phyloP scores from a whole-genome alignment of 345 rosid species.

The Camelina hispida region DNA sequence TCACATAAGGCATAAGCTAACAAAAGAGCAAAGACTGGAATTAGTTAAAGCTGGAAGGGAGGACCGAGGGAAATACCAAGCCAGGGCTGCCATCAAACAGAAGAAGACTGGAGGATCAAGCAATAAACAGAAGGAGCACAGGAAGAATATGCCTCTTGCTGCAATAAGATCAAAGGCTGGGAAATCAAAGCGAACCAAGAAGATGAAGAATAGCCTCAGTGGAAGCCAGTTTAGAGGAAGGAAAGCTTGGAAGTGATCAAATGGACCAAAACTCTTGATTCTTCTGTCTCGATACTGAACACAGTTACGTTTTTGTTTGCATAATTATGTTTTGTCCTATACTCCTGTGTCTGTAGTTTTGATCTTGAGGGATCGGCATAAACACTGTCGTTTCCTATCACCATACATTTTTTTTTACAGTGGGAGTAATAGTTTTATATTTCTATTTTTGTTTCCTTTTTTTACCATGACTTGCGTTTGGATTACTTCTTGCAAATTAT shows the following conservation, averaged over 20 bases:
- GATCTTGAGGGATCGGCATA: not conserved
- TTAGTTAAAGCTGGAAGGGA: conserved; percentile 89
- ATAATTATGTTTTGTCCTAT: conserved; percentile 10
- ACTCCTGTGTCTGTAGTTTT: conserved; percentile 27
- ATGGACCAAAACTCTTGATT: conserved; percentile 7
- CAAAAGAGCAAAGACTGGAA: conserved; percentile 81
- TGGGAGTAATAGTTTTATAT: not conserved
- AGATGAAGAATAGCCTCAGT: conserved; percentile 47
- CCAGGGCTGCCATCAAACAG: conserved; percentile 79
- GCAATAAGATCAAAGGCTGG: conserved; percentile 70
- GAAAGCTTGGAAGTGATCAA: conserved; percentile 80
- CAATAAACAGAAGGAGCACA: conserved; percentile 89
- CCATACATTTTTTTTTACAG: not conserved
- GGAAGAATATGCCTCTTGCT: conserved; percentile 82
- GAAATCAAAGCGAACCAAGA: conserved; percentile 58
- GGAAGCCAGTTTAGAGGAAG: conserved; percentile 87
- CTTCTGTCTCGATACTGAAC: conserved; percentile 14
- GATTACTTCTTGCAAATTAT: not conserved
- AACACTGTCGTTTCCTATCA: not conserved
- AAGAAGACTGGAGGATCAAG: conserved; percentile 88
- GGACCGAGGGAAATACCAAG: conserved; percentile 69
- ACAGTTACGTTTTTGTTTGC: conserved; percentile 37
- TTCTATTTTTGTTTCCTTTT: not conserved
- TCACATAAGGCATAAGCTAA: conserved; percentile 76
- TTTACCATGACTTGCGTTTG: not conserved